Evolutionary conservation across 345 rosid genomes (phyloP), one percentile per base, ranked within the genome.

Genomic region (Durio zibethinus): DNA sequence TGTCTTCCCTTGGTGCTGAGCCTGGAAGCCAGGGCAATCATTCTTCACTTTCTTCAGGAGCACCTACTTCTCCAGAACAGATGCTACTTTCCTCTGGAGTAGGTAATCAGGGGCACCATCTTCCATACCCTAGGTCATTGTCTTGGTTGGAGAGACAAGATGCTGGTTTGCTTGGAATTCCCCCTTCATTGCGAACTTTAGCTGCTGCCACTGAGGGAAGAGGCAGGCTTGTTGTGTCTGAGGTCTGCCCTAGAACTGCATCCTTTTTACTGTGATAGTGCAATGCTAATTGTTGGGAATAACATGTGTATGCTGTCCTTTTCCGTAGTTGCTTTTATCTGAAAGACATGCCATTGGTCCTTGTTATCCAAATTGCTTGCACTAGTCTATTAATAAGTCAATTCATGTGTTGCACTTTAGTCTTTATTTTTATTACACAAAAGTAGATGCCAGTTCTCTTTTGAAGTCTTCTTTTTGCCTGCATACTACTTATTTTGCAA

Each of bases 141-240:
- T 65, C 87, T 15, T 82, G 85, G 90, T 14, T 83, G 72, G 92
- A 87, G 74, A 89, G 97, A 74, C 97, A 87, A 74, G 89, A 87
- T 63, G 93, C 88, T 68, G 81, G 87, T 80, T 83, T 82, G 18
- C 78, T 36, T 79, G 90, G 92, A 70, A 40, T 82, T 83, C 84
- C 93, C 43, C 85, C 87, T 59, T 83, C 98, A 62, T 68, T 88
- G 69, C 88, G 87, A 78, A 85, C 84, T 76, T 80, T 89, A 77
- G 79, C 91, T 76, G 79, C 90, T 68, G 84, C 89, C 36, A 81
- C 89, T 77, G 92, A 88, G 86, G 98, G 94, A 81, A 85, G 97
- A 82, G 81, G 89, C 82, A 87, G 97, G 82, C 85, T 86, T 69
- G 82, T 72, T 53, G 89, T 84, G 57, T 89, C 97, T 0, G 98